Percentiles rank a stretch among this genome's conserved stretches.
These are phyloP conservation scores for Euphorbia tirucalli DNA, from an alignment of 345 rosid species.

Conservation along the genomic window DNA sequence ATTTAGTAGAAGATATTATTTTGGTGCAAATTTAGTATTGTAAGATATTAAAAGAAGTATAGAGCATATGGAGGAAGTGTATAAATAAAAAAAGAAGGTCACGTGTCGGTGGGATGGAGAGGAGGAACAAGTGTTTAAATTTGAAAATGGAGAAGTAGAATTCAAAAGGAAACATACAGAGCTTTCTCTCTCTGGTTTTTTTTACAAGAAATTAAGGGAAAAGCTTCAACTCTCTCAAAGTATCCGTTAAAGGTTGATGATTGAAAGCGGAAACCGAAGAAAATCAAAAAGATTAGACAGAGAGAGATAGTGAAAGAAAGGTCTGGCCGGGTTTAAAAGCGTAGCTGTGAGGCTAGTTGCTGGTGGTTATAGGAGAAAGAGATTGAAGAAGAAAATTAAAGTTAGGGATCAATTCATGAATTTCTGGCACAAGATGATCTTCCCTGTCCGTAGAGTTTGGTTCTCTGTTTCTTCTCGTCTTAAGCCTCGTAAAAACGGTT, in stretches of 20 bases:
- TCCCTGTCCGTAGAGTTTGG: conserved; percentile 53
- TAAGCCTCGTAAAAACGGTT: conserved; percentile 48
- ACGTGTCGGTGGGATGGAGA: conserved; percentile 20
- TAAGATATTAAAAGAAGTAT: no score
- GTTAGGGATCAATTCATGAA: conserved; percentile 48
- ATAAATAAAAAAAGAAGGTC: neutral
- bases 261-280: no score
- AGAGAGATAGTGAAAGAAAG: neutral
- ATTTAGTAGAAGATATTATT: no score
- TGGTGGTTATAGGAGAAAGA: conserved; percentile 5
- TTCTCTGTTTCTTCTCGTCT: conserved; percentile 48
- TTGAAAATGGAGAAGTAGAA: neutral
- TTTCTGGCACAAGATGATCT: conserved; percentile 50
- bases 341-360: conserved; percentile 29
- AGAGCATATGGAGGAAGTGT: no score
- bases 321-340: conserved; percentile 41
- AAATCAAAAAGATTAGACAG: neutral
- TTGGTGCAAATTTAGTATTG: no score
- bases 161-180: neutral
- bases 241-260: neutral
- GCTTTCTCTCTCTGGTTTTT: neutral
- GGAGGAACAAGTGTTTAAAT: neutral
- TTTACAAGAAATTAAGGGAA: neutral
- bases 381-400: neutral
- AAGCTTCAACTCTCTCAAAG: neutral